Evolutionary conservation across 2,329 filamentous ascomycete species (phyloP), one percentile per base, ranked within the genome.

Genomic region (Trichothecium sympodiale): DNA sequence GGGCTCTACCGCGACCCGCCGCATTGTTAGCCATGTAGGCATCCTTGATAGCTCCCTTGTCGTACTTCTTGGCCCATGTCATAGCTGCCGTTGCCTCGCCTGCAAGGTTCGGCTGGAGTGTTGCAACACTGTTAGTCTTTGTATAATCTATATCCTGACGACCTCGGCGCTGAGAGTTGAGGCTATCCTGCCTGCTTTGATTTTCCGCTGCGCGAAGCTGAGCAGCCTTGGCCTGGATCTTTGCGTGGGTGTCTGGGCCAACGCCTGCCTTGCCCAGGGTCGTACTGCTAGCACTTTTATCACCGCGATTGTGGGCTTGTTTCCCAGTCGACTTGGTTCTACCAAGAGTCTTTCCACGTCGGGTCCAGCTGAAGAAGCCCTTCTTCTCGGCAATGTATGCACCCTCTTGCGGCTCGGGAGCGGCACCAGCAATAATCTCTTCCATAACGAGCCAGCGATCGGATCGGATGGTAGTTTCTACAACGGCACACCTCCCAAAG

Each of bases 361-460:
- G 79, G 10, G 84, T 88, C 62, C 83, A 94, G 53, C 84, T 85
- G 58, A 95, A 94, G 47, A 91, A 84, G 29, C 85, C 76, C 63
- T 95, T 95, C 72, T 96, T 96, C 56, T 94, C 87, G 0, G 84
- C 87, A 48, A 96, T 85, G 48, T 94, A 94, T 1, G 87, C 87
- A 33, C 83, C 86, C 34, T 81, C 80, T 35, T 83, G 79, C 2
- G 85, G 85, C 41, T 89, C 85, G 4, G 84, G 77, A 4, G 86
- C 86, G 10, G 91, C 88, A 8, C 91, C 89, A 51, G 93, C 93
- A 44, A 98, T 79, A 59, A 95, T 86, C 59, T 98, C 91, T 58
- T 98, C 91, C 64, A 96, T 81, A 9, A 98, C 78, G 9, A 98
- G 70, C 91, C 91, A 98, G 43, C 80, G 81, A 16, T 86, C 85